Percentiles rank a stretch among this genome's conserved stretches.
These are phyloP conservation scores for Kodamaea lidongshanica DNA, from an alignment of 805 yeast species.

Conservation along the genomic window DNA sequence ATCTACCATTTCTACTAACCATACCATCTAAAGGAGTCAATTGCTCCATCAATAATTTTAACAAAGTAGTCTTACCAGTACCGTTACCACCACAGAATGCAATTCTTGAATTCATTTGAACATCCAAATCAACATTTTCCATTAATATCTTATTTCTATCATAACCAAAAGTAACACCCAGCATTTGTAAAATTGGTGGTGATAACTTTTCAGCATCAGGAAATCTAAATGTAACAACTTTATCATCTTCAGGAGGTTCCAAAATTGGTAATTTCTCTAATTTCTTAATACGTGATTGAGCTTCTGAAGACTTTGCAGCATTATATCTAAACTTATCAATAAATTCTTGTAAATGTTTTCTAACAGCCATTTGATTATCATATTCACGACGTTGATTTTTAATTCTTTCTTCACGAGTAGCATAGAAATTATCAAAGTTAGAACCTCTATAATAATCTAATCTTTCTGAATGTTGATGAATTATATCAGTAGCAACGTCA, in stretches of 20 bases:
- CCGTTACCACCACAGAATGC: conserved; percentile 99
- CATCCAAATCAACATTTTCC: conserved; percentile 76
- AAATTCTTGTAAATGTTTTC: conserved; percentile 88
- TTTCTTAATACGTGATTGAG: conserved; percentile 95
- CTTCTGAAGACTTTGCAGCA: conserved; percentile 96
- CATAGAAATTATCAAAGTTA: conserved; percentile 86
- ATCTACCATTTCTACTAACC: conserved; percentile 73
- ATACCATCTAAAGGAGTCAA: conserved; percentile 71
- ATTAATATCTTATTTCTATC: conserved; percentile 56
- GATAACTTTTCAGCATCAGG: conserved; percentile 92
- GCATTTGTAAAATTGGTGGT: conserved; percentile 88
- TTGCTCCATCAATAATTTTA: conserved; percentile 78
- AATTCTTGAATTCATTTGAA: conserved; percentile 89
- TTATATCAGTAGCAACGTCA: conserved; percentile 97
- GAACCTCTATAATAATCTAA: conserved; percentile 93
- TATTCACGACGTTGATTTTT: conserved; percentile 92
- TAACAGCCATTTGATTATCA: conserved; percentile 93
- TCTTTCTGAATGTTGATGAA: conserved; percentile 96
- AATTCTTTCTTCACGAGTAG: conserved; percentile 90
- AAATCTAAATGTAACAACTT: conserved; percentile 75
- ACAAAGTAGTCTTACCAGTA: conserved; percentile 95
- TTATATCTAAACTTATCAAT: conserved; percentile 95
- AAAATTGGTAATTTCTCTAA: conserved; percentile 88
- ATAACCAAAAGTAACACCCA: conserved; percentile 84
- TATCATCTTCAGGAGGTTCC: conserved; percentile 93